Base-by-base conservation (phyloP, 352 stramenopile species). In the Phytophthora litchii region DNA sequence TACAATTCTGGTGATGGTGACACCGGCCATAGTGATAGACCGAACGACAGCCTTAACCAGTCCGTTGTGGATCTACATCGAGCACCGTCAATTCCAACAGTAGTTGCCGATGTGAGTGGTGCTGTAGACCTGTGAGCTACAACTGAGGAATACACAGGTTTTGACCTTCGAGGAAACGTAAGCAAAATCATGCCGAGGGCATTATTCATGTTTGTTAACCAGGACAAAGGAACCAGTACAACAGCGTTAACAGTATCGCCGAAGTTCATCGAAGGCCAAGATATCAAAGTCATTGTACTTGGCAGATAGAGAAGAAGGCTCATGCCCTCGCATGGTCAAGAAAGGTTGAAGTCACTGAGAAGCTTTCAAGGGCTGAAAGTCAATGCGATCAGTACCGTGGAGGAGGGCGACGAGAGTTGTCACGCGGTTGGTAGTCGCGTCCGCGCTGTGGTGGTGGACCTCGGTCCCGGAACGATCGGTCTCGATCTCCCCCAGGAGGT, bases 401-500 rank as follows among this genome's bases (percentile, higher is more conserved):
- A 37, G 55, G 67, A 59, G 71, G 67, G 36, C 69, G 64, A 23
- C 64, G 64, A 43, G 60, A 54, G 52, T 61, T 72, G 43, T 71
- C 64, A 36, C 68, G 67, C 23, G 56, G 35, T 41, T 70, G 66
- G 29, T 44, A 64, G 51, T 74, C 66, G 40, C 60, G 61, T 12
- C 67, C 67, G 57, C 67, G 67, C 38, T 66, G 67, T 17, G 59
- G 57, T 25, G 59, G 67, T 8, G 59, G 58, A 23, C 53, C 70
- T 46, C 70, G 61, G 48, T 72, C 64, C 37, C 72, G 59, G 19
- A 70, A 72, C 36, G 49, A 60, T 20, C 65, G 70, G 50, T 73
- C 65, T 55, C 65, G 60, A 64, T 71, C 54, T 31, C 60, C 57
- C 16, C 40, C 57, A 43, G 52, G 25, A 42, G 51, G 52, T 29